phyloP scores from a whole-genome alignment of 257 asterid genomes.

The Haberlea rhodopensis region DNA sequence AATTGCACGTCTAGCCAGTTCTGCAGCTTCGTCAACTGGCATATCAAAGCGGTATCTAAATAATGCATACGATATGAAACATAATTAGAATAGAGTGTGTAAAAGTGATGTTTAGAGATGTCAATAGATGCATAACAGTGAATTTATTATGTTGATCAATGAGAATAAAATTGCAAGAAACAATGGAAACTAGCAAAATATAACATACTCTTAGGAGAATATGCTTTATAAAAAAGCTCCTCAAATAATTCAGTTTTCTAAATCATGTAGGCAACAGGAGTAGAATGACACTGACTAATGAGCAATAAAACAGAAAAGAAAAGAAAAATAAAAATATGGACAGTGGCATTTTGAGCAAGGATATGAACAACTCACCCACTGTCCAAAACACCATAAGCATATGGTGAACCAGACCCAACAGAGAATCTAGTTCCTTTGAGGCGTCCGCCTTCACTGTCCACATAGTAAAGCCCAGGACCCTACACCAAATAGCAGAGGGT shows the following conservation, averaged over 20 bases:
- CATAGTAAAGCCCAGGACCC: constrained; percentile 96
- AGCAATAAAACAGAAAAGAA: neutral
- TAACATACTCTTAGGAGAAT: neutral
- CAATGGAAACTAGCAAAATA: neutral
- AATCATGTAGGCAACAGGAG: neutral
- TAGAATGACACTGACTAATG: neutral
- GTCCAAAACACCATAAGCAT: constrained; percentile 93
- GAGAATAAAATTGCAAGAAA: constrained; percentile 4
- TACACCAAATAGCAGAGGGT: constrained; percentile 32
- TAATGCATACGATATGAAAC: constrained; percentile 14
- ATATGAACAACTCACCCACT: constrained; percentile 59
- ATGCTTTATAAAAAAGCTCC: neutral
- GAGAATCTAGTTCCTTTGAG: constrained; percentile 93
- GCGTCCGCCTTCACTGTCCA: constrained; percentile 97
- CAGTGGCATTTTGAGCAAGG: constrained; percentile 1
- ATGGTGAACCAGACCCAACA: constrained; percentile 98
- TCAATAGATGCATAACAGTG: neutral
- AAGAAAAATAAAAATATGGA: neutral
- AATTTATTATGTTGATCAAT: neutral
- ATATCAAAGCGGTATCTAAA: constrained; percentile 56
- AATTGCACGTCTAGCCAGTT: constrained; percentile 77
- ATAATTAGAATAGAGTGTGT: constrained; percentile 9
- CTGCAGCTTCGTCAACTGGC: constrained; percentile 87
- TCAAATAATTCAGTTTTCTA: neutral
- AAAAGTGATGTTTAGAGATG: neutral